Evolutionary conservation across 2,329 filamentous ascomycete genomes (phyloP), one percentile per base, ranked within the genome.

Genomic region (Monilinia fructigena): DNA sequence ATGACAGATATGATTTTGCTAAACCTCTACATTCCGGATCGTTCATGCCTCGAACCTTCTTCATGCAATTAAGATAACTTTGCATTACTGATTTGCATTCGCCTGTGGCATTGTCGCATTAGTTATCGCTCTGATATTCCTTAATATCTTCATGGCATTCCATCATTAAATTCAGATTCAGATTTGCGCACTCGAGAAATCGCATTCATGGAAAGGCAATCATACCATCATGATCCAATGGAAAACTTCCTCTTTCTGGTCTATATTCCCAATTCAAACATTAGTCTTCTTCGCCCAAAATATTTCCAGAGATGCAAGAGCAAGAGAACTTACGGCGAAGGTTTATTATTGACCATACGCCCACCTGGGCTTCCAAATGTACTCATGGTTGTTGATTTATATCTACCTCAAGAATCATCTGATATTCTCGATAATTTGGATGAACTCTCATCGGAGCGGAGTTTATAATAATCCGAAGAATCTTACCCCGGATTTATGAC

Each of bases 81-180:
- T 85, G 85, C 86, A 98, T 98, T 71, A 96, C 86, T 67, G 89
- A 82, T 77, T 94, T 97, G 83, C 95, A 99, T 81, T 99, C 95
- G 75, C 92, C 92, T 95, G 70, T 52, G 31, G 7, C 26, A 67
- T 28, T 18, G 61, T 38, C 14, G 58, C 14, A 26, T 61, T 61
- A 61, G 58, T 38, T 70, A 69, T 66, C 69, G 59, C 65, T 47
- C 38, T 38, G 5, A 2, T 0, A 26, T 12, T 18, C n/a, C n/a
- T 18, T 14, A 1, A 35, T 8, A 6, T 26, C 5, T 10, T 26
- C 54, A n/a, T 48, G 16, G 31, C n/a, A 23, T 42, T 54, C 26
- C 28, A n/a, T 18, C 20, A 8, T 18, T 48, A 28, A 23, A 3
- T 23, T 35, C 40, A 6, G 20, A 45, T 55, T n/a, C 31, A 7